These are phyloP conservation scores for Anastatica hierochuntica DNA, from an alignment of 345 rosid genomes.

Conservation along the genomic window DNA sequence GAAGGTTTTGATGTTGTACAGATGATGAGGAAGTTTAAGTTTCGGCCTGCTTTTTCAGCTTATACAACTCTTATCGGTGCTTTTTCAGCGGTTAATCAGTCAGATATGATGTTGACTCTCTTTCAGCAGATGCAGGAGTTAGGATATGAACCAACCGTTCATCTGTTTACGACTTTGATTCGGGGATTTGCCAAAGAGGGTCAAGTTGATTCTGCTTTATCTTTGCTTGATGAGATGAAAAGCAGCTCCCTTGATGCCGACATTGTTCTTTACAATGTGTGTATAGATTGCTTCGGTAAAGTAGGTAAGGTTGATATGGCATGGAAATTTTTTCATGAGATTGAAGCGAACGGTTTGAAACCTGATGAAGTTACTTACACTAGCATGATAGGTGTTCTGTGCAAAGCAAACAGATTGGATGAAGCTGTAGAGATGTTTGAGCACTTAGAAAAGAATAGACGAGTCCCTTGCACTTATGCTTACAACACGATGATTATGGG, in stretches of 20 bases:
- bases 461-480: constrained; percentile 83
- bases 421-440: constrained; percentile 87
- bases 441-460: constrained; percentile 52
- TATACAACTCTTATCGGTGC: constrained; percentile 89
- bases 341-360: constrained; percentile 49
- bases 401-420: constrained; percentile 64
- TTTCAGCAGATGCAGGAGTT: constrained; percentile 92
- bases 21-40: constrained; percentile 80
- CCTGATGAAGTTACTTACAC: constrained; percentile 95
- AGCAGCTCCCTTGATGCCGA: constrained; percentile 68
- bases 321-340: constrained; percentile 95
- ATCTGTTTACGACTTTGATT: constrained; percentile 79
- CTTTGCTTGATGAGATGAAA: constrained; percentile 86
- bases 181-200: constrained; percentile 78
- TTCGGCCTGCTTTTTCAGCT: constrained; percentile 88
- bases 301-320: constrained; percentile 89
- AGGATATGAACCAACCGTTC: constrained; percentile 79
- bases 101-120: constrained; percentile 66
- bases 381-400: constrained; percentile 82
- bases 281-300: constrained; percentile 93
- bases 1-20: constrained; percentile 73
- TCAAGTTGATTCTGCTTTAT: constrained; percentile 69
- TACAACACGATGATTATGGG: constrained; percentile 98
- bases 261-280: constrained; percentile 84
- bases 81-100: constrained; percentile 42